These are phyloP conservation scores for Amesomyces nigricolor DNA, from an alignment of 2,329 filamentous ascomycete genomes.

Conservation along the genomic window DNA sequence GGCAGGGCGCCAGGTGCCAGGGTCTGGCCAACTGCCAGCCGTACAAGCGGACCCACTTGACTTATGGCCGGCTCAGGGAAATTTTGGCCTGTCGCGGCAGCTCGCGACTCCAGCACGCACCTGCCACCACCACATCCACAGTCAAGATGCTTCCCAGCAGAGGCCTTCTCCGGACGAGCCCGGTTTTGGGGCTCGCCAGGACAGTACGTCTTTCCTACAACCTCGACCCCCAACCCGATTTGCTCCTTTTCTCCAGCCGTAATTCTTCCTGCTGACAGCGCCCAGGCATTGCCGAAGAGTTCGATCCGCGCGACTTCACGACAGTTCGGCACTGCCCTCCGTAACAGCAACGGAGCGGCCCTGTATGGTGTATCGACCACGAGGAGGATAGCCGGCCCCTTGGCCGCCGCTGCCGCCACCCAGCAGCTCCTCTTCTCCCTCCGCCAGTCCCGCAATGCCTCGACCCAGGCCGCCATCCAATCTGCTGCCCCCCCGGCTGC, in stretches of 20 bases:
- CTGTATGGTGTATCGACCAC: background rate
- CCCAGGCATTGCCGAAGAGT: constrained; percentile 14
- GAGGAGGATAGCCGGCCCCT: constrained; percentile 23
- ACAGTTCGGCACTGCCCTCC: constrained; percentile 30
- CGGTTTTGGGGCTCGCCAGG: constrained; percentile 38
- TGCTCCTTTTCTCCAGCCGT: background rate
- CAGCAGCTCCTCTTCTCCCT: constrained; percentile 18
- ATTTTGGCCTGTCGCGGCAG: constrained; percentile 12
- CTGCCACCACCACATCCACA: constrained; percentile 6
- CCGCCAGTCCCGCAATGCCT: constrained; percentile 27
- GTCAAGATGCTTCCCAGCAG: constrained; percentile 49
- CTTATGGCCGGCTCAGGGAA: background rate
- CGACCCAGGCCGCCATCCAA: constrained; percentile 22
- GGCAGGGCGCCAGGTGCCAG: too few species aligned
- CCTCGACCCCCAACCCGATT: background rate
- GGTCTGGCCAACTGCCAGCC: background rate
- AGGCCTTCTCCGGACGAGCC: constrained; percentile 44
- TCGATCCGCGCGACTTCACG: constrained; percentile 16
- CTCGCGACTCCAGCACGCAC: constrained; percentile 1
- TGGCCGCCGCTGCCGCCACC: constrained; percentile 17
- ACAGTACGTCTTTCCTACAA: constrained; percentile 29
- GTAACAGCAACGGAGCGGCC: constrained; percentile 10
- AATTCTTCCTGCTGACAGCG: background rate
- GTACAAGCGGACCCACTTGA: background rate
- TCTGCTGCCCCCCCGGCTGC: background rate